Base-by-base conservation (phyloP, 805 yeast genomes). In the Candida methanosorbosa region DNA sequence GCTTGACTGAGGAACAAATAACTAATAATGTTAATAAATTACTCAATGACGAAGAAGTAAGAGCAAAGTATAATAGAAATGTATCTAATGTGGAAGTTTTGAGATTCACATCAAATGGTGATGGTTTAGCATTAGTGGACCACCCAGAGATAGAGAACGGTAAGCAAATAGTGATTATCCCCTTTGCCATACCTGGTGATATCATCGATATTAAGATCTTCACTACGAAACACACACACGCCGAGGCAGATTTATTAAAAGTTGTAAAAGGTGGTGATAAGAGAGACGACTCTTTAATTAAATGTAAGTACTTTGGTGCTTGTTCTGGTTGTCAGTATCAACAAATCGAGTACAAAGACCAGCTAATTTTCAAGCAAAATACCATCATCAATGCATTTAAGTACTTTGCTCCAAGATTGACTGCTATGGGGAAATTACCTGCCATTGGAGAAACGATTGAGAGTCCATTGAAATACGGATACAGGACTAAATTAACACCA, bases 291-390 rank as follows among this genome's bases (percentile, higher is more conserved):
- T 52, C 63, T 5, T 66, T 82, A 34, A 75, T 81, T 37, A 70
- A 70, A 43, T 86, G 95, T 61, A 68, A 73, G 42, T 92, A 92
- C 61, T 92, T 90, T 61, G 95, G 95, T 12, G 75, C 75, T 42
- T 88, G 97, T 56, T 84, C 95, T 1, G 97, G 97, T 3, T 88
- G 97, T 56, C 97, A 92, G 60, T 86, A 78, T 53, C 97, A 92
- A 54, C 76, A 76, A 55, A 61, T 87, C 23, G 66, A 72, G 2
- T 92, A 92, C 54, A 68, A 68, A 1, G 67, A 77, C 28, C 97
- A 90, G 59, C 64, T 92, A 35, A 61, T 57, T 34, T 68, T 82
- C 50, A 92, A 92, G 55, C 70, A 74, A 40, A 61, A 74, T 19
- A 87, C 94, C 2, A 81, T 92, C 19, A 68, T 56, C 18, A 83